Conservation (phyloP, 352 stramenopile genomes). For the Pythium plurisporium region DNA sequence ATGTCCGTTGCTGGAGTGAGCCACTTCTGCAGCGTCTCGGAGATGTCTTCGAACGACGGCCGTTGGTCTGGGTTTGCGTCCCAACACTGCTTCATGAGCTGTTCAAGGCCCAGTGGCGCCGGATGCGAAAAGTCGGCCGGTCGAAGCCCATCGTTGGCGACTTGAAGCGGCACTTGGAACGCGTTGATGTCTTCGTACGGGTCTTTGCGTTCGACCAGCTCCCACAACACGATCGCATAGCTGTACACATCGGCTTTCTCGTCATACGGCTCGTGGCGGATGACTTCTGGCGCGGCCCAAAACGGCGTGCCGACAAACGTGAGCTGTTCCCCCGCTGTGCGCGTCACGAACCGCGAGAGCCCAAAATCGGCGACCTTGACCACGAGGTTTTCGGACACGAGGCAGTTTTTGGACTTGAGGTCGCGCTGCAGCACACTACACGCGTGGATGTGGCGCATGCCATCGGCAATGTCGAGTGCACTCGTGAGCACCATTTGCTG, state of each 20-base stretch:
- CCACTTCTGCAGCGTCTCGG: constrained; percentile 58
- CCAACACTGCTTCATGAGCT: constrained; percentile 77
- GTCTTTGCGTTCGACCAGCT: constrained; percentile 71
- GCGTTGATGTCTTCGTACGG: constrained; percentile 76
- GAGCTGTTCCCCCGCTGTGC: constrained; percentile 45
- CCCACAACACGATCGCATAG: constrained; percentile 84
- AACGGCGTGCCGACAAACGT: constrained; percentile 83
- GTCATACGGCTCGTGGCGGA: constrained; percentile 78
- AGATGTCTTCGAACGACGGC: constrained; percentile 56
- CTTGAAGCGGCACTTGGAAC: constrained; percentile 69
- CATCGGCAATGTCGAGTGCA: constrained; percentile 57
- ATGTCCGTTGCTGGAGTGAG: constrained; percentile 21
- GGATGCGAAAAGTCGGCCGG: constrained; percentile 41
- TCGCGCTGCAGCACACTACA: constrained; percentile 67
- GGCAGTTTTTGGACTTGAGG: constrained; percentile 76
- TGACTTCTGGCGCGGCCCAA: constrained; percentile 82
- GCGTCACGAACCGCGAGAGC: constrained; percentile 56
- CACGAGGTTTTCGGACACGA: constrained; percentile 68
- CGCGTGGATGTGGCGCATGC: constrained; percentile 62
- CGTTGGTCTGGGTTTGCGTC: constrained; percentile 61
- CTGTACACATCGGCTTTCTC: constrained; percentile 85
- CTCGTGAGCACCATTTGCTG: constrained; percentile 52
- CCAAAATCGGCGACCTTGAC: constrained; percentile 85
- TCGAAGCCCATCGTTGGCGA: constrained; percentile 65
- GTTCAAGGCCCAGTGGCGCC: constrained; percentile 52